phyloP scores from a whole-genome alignment of 176 grass and related monocot genomes.

The Themeda triandra region DNA sequence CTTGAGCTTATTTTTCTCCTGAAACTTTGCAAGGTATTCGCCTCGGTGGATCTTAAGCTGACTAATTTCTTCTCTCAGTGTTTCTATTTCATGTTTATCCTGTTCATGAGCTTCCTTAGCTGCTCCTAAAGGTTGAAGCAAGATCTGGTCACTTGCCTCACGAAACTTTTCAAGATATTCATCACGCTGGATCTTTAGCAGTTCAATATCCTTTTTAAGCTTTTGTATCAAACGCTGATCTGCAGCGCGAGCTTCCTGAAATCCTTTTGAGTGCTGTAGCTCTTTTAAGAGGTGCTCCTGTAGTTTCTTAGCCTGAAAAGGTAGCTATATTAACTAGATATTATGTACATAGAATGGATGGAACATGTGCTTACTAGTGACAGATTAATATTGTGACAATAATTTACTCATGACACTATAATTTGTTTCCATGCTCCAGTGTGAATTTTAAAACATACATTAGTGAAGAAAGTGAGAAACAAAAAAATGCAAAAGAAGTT shows the following conservation, averaged over 20 bases:
- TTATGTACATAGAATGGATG: background rate
- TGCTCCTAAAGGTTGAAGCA: background rate
- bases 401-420: background rate
- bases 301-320: constrained; percentile 9
- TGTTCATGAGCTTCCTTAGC: background rate
- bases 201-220: constrained; percentile 33
- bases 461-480: background rate
- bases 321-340: background rate
- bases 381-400: background rate
- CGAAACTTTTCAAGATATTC: background rate
- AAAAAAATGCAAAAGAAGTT: background rate
- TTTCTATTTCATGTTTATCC: constrained; percentile 19
- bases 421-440: background rate
- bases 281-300: constrained; percentile 34
- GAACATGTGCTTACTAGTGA: background rate
- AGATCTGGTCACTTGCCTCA: background rate
- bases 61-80: constrained; percentile 10
- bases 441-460: background rate
- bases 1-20: constrained; percentile 26
- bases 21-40: constrained; percentile 28
- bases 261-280: constrained; percentile 30
- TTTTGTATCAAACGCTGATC: constrained; percentile 36
- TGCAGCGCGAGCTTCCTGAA: constrained; percentile 31
- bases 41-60: constrained; percentile 16
- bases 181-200: constrained; percentile 22